These are phyloP conservation scores for Didymella exigua DNA, from an alignment of 2,329 filamentous ascomycete species.

Conservation along the genomic window DNA sequence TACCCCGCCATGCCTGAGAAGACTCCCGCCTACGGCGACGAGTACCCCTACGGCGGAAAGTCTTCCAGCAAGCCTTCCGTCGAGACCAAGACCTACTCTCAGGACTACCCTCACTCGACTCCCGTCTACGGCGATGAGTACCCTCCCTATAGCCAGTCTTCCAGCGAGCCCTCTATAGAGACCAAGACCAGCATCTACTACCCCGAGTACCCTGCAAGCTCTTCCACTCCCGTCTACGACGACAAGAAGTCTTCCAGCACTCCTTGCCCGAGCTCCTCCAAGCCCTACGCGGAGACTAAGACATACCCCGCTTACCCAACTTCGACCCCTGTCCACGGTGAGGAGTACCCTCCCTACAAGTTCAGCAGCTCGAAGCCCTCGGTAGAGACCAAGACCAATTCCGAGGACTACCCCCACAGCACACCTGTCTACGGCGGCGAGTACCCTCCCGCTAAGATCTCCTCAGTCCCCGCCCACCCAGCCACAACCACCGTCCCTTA, in stretches of 20 bases:
- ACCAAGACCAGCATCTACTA: conserved; percentile 1
- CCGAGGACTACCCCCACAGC: background rate
- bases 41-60: conserved; percentile 12
- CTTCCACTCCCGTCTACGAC: conserved; percentile 4
- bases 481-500: background rate
- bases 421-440: background rate
- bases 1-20: conserved; percentile 23
- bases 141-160: conserved; percentile 2
- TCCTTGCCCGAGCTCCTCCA: conserved; percentile 2
- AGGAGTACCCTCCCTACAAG: background rate
- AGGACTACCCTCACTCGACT: conserved; percentile 1
- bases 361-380: conserved; percentile 4
- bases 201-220: conserved; percentile 1
- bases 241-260: background rate
- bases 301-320: conserved; percentile 10
- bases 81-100: background rate
- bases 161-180: background rate
- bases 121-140: conserved; percentile 13
- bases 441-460: background rate
- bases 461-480: conserved; percentile 1
- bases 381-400: conserved; percentile 7
- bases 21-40: conserved; percentile 14
- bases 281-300: conserved; percentile 16
- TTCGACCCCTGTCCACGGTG: background rate
- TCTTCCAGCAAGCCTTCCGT: background rate